Base-by-base conservation (phyloP, 768 basidiomycete genomes). In the Boletus insuetus region DNA sequence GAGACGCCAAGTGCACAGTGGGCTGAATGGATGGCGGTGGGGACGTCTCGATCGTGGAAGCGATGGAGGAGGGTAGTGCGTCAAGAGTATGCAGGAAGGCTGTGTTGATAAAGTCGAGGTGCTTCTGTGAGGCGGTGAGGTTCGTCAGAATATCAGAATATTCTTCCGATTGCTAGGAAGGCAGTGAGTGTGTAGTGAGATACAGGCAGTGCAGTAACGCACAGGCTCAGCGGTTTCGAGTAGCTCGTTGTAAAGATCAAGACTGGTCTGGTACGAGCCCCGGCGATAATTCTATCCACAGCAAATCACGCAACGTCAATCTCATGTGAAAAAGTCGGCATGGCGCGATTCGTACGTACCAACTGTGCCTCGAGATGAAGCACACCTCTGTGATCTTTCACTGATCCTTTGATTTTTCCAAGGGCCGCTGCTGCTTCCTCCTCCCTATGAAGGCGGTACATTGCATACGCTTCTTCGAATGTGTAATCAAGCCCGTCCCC, bases 361-460 rank as follows among this genome's bases (percentile, higher is more conserved):
- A 95, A 74, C 67, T 97, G 94, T 29, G 93, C 94, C 67, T 94
- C 89, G 16, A 97, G 76, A 73, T 94, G 91, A 43, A 83, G 64
- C 35, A 84, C 77, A 13, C 88, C 90, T 58, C 90, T 75, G 58
- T 84, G 79, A 50, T 76, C 77, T 53, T 61, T 67, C 24, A 71
- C 72, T 32, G 70, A 64, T 52, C 72, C 61, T 66, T 82, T 83
- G 61, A 87, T 72, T 45, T 61, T 67, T 1, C 71, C 69, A 20
- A 94, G 67, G 29, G 85, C 73, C 10, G 70, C 73, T 55, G 71
- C 67, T 16, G 92, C 89, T 51, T 93, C 89, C 2, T 73, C 69
- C 72, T 91, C 88, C 49, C 79, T 79, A 51, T 92, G 87, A n/a
- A 93, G 72, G 31, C 94, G 83, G 69, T 97, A 96, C 50, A 94